Evolutionary conservation across 106 monocot genomes (phyloP).

Genomic region (Dendrobium catenatum): DNA sequence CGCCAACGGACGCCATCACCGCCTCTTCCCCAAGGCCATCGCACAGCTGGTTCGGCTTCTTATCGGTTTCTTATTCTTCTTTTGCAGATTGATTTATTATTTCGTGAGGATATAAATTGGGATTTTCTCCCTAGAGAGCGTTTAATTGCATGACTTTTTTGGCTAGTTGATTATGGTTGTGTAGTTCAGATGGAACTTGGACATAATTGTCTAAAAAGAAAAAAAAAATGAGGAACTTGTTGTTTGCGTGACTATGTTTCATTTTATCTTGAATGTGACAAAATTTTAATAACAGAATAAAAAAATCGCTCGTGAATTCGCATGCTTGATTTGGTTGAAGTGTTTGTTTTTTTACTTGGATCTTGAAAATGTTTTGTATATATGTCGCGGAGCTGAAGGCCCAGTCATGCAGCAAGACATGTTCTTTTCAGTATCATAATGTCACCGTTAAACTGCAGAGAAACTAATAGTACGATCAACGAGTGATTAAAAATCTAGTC

Average conservation of each 20-base stretch:
- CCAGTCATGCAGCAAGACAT: background rate
- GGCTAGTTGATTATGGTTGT: background rate
- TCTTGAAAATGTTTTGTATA: background rate
- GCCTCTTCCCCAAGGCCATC: constrained; percentile 89
- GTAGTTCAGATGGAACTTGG: background rate
- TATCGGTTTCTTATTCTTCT: background rate
- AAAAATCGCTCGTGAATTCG: background rate
- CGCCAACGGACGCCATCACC: constrained; percentile 71
- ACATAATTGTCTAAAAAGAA: background rate
- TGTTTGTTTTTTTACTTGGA: background rate
- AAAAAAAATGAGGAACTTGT: background rate
- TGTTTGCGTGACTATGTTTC: background rate
- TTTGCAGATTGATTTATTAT: background rate
- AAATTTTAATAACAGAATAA: background rate
- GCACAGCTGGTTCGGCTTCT: constrained; percentile 57
- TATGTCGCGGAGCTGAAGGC: background rate
- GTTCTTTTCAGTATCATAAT: background rate
- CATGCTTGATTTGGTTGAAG: background rate
- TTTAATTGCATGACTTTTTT: background rate
- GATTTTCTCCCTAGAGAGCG: background rate
- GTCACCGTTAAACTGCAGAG: background rate
- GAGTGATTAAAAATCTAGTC: background rate
- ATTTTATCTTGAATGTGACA: background rate
- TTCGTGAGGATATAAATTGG: background rate
- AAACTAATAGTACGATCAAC: background rate